Percentiles rank a stretch among this genome's conserved stretches.
phyloP scores from a whole-genome alignment of 2,329 filamentous ascomycete genomes.

The Corniculantispora saksenae region DNA sequence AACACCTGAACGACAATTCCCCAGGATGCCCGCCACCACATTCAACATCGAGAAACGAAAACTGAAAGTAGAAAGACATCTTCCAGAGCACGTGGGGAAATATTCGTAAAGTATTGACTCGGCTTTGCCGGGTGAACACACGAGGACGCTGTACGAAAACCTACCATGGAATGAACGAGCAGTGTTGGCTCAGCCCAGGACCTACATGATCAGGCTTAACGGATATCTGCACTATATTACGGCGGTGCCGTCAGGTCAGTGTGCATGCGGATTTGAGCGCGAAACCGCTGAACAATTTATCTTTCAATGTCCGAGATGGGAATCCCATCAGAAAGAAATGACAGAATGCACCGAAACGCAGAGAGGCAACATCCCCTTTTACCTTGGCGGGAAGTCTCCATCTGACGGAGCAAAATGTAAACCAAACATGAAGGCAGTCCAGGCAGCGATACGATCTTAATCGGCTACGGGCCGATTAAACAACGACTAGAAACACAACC shows the following conservation, averaged over 20 bases:
- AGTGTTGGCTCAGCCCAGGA: background rate
- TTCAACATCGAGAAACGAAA: constrained; percentile 16
- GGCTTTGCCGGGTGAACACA: constrained; percentile 23
- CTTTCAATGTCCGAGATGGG: background rate
- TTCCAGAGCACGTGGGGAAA: constrained; percentile 16
- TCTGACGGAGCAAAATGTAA: no score
- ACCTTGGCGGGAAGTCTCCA: background rate
- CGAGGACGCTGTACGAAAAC: constrained; percentile 23
- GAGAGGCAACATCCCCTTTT: constrained; percentile 4
- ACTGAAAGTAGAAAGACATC: constrained; percentile 6
- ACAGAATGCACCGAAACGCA: background rate
- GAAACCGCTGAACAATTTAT: background rate
- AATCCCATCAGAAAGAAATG: background rate
- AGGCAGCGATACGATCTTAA: no score
- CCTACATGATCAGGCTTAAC: background rate
- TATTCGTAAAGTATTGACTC: constrained; percentile 22
- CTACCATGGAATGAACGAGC: background rate
- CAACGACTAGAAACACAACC: background rate
- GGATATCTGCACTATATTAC: background rate
- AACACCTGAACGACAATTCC: constrained; percentile 17
- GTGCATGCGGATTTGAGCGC: background rate
- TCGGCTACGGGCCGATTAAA: no score
- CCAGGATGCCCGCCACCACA: constrained; percentile 21
- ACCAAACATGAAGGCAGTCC: no score
- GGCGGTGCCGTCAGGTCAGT: background rate